Base-by-base conservation (phyloP, 2,329 filamentous ascomycete species). In the Cladophialophora chaetospira region DNA sequence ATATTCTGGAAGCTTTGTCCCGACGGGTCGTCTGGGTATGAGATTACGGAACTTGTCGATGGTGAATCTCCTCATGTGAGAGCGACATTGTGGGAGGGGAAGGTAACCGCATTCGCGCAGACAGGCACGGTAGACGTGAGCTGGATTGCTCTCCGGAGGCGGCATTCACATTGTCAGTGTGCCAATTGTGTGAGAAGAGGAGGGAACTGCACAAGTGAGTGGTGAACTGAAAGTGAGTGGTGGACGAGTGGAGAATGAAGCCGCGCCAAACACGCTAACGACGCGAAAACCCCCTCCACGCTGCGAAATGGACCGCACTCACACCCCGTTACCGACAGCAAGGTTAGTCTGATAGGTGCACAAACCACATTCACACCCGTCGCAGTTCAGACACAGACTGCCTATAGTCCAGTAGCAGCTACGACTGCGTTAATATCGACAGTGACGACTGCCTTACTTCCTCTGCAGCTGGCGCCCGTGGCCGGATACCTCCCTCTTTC, bases 101-200 rank as follows among this genome's bases (percentile, higher is more conserved):
- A 87, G 78, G 64, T 86, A 86, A 53, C 79, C 77, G 60, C 76
- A 77, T 71, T 86, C 80, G 57, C 84, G 79, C 35, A 86, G 77
- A 8, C 84, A 74, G 21, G 78, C 74, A 46, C 84, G 81, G 61
- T 83, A 74, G 43, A 84, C 70, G 65, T 81, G 77, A 23, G 74
- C 64, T 23, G 73, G 58, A 46, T 66, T 64, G 26, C 60, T 61
- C 28, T 44, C 50, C 21, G 50, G 50, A 38, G 38, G 50, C 21
- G 28, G 45, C 38, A 49, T 60, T 49, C 46, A 45, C 35, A 51
- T 51, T 31, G 45, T 56, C 17, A 6, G 6, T 36, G n/a, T n/a
- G 8, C 11, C 38, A 26, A n/a, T n/a, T 47, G 25, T 35, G 44
- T 31, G 44, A 19, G 15, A 33, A 47, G 28, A 8, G 4, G 23